Percentiles rank a stretch among this genome's conserved stretches.
Evolutionary conservation across 2,329 filamentous ascomycete species (phyloP).

Genomic region (Waltergamsia citrina): DNA sequence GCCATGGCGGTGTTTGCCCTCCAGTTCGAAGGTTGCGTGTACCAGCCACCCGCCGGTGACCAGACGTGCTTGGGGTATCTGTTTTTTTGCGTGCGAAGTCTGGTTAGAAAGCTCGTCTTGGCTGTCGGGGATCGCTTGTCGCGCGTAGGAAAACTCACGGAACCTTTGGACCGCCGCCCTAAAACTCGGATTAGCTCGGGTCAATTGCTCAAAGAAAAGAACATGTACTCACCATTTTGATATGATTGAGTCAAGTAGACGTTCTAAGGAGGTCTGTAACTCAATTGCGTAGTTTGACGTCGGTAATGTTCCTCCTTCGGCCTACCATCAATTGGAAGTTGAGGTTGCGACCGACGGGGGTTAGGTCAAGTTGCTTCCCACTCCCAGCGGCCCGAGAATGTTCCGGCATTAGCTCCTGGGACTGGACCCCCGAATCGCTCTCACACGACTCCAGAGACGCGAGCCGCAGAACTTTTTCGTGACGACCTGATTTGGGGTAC

Average conservation of each 20-base stretch:
- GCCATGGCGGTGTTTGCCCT: constrained; percentile 80
- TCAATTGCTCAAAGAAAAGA: accelerated
- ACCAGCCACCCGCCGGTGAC: constrained; percentile 98
- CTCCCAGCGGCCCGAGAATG: neutral
- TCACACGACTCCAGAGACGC: constrained; percentile 21
- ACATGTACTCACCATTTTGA: constrained; percentile 45
- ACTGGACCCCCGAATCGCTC: constrained; percentile 4
- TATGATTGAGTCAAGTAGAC: constrained; percentile 17
- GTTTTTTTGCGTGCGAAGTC: constrained; percentile 7
- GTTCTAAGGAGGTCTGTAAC: constrained; percentile 14
- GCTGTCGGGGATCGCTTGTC: constrained; percentile 4
- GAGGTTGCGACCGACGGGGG: constrained; percentile 5
- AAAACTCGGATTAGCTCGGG: too few species aligned
- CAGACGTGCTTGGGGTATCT: constrained; percentile 99
- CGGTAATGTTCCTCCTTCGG: neutral
- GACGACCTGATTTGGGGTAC: neutral
- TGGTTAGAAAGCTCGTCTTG: neutral
- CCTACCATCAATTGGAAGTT: neutral
- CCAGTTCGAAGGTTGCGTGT: constrained; percentile 91
- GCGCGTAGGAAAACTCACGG: constrained; percentile 31
- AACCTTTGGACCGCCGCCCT: constrained; percentile 68
- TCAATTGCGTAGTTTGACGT: constrained; percentile 17
- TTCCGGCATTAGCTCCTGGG: neutral
- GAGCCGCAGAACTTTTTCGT: constrained; percentile 25
- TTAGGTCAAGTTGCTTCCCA: neutral